Base-by-base conservation (phyloP, 495 filamentous ascomycete genomes). In the Aspergillus bridgeri region DNA sequence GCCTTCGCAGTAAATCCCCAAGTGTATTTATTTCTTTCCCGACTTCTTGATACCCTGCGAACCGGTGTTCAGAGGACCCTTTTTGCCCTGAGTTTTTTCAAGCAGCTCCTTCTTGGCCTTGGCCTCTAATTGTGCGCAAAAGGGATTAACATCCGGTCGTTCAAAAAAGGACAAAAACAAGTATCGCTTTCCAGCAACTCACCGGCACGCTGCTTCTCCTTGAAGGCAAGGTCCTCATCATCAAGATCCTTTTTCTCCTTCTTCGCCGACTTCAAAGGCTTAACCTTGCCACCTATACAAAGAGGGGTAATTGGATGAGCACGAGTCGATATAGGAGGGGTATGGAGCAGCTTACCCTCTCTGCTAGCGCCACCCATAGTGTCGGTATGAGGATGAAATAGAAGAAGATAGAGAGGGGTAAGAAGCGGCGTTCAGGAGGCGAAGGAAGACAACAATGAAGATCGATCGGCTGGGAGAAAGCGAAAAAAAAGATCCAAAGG, bases 21-120 rank as follows among this genome's bases (percentile, higher is more conserved):
- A 15, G 33, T 11, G 13, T 9, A 11, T 15, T 77, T 81, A 91
- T 81, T 91, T 92, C 87, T 94, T 92, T 68, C 89, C 89, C 27
- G 86, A 90, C 79, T 90, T 92, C 85, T 92, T 94, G 78, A 94
- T 94, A 50, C 89, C 89, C 76, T 92, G 89, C 51, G 79, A 69
- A 33, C 89, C 90, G 49, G 85, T 86, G 74, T 89, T 90, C 77
- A 86, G 59, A n/a, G 80, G 81, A 18, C 80, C 80, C 71, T 81
- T 38, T 13, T 38, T 81, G 65, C 76, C 75, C 65, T 82, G 80
- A 53, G 76, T 75, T 72, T 88, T 86, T 48, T 86, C 83, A 24
- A 82, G 80, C 73, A 91, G 65, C 3, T 89, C 88, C 71, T 89
- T 86, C 75, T 84, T 86, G 8, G 87, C 89, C 79, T 90, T 89